Base-by-base conservation (phyloP, 805 yeast genomes). In the Schwanniomyces polymorphus region DNA sequence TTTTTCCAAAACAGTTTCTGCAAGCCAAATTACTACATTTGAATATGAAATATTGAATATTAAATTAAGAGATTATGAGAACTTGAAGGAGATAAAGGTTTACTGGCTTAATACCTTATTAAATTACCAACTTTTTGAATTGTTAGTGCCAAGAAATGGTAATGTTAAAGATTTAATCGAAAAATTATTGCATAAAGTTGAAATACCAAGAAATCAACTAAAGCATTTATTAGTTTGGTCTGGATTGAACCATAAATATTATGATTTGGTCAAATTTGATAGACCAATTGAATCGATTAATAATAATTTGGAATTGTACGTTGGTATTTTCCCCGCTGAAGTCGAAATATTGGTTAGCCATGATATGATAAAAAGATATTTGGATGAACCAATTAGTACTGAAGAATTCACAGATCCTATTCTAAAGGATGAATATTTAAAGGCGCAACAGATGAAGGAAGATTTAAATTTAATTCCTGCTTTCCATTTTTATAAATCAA, bases 41-140 rank as follows among this genome's bases (percentile, higher is more conserved):
- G 85, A 84, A 53, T 92, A 87, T 61, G 97, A 92, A 59, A 67
- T 86, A 1, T 74, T 94, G 58, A 86, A 82, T 40, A 82, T 91
- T 38, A 82, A 91, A 1, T 70, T 92, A 45, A 76, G 72, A 29
- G 95, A 90, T 51, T 79, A 86, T 57, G 99, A 94, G 64, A 82
- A 79, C 51, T 79, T 89, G 83, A 80, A 81, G 48, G 65, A 81
- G 4, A 67, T 91, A 37, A 81, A 76, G 44, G 72, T 92, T 17
- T 75, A 76, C 44, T 90, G 95, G 92, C 70, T 91, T 37, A 80
- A 85, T 1, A 82, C 81, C 38, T 78, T 88, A 40, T 75, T 87
- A 41, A 86, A 85, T 53, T 88, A 76, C 54, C 91, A 85, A 51
- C 73, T 76, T 41, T 79, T 76, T 56, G 95, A 87, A 35, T 76